Evolutionary conservation across 805 yeast genomes (phyloP).

Genomic region (Lachancea quebecensis): DNA sequence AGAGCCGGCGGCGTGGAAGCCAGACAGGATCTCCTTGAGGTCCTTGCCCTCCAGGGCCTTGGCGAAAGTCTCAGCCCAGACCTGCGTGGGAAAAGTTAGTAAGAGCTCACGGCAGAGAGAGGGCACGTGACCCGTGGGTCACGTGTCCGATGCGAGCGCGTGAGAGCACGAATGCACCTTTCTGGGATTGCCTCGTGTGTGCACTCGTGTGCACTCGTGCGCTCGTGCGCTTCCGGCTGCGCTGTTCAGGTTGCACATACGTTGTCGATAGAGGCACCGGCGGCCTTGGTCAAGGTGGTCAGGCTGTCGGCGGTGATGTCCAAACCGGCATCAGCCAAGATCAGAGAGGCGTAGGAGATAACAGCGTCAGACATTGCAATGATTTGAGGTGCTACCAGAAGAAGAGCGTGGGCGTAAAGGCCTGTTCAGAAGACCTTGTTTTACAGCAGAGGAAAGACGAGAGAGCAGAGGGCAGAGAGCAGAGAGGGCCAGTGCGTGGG

Average conservation of each 20-base stretch:
- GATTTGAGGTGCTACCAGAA: neutral
- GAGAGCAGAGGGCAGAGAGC: neutral
- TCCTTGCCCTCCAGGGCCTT: slow-evolving; percentile 80
- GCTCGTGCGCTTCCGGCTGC: neutral
- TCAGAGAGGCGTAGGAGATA: slow-evolving; percentile 96
- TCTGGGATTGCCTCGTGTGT: too few species aligned
- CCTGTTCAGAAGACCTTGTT: too few species aligned
- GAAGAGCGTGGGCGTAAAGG: neutral
- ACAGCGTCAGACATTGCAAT: slow-evolving; percentile 82
- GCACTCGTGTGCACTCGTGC: too few species aligned
- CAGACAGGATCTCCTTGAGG: slow-evolving; percentile 60
- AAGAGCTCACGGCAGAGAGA: neutral
- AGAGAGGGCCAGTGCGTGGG: neutral
- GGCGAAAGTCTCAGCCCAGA: slow-evolving; percentile 78
- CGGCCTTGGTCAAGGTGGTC: slow-evolving; percentile 63
- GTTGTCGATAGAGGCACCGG: slow-evolving; percentile 68
- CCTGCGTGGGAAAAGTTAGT: slow-evolving; percentile 22
- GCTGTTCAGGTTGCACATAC: slow-evolving; percentile 18
- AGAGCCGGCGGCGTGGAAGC: slow-evolving; percentile 41
- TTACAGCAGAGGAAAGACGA: neutral
- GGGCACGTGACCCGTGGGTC: neutral
- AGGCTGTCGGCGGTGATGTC: slow-evolving; percentile 85
- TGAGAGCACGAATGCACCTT: too few species aligned
- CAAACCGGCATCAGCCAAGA: slow-evolving; percentile 95
- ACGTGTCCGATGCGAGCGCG: neutral